These are phyloP conservation scores for Microstroma glucosiphilum DNA, from an alignment of 1,284 basidiomycete species.

Conservation along the genomic window DNA sequence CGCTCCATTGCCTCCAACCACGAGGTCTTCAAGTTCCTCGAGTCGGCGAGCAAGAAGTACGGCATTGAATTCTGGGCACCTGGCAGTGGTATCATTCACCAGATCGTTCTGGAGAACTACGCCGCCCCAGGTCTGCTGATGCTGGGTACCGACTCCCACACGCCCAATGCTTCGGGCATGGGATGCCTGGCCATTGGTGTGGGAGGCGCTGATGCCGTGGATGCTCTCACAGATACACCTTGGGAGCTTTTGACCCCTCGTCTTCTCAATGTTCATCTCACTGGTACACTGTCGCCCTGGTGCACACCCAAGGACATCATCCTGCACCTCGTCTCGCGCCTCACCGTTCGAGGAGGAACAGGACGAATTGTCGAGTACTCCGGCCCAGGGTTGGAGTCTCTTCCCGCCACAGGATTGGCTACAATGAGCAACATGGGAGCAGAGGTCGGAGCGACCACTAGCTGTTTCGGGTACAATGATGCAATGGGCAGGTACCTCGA, in stretches of 20 bases:
- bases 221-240: slow-evolving; percentile 94
- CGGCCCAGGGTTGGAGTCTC: slow-evolving; percentile 80
- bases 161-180: slow-evolving; percentile 94
- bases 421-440: slow-evolving; percentile 99
- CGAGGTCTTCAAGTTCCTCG: slow-evolving; percentile 96
- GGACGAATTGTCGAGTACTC: slow-evolving; percentile 96
- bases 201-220: slow-evolving; percentile 96
- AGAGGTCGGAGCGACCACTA: slow-evolving; percentile 96
- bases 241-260: slow-evolving; percentile 97
- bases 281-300: slow-evolving; percentile 83
- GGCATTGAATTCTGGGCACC: slow-evolving; percentile 82
- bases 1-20: slow-evolving; percentile 76
- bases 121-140: slow-evolving; percentile 66
- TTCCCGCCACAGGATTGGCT: slow-evolving; percentile 91
- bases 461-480: slow-evolving; percentile 88
- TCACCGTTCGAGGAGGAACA: slow-evolving; percentile 94
- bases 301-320: slow-evolving; percentile 95
- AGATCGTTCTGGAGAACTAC: slow-evolving; percentile 94
- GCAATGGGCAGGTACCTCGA: slow-evolving; percentile 79
- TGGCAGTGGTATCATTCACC: slow-evolving; percentile 79
- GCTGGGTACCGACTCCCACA: slow-evolving; percentile 79
- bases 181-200: slow-evolving; percentile 98
- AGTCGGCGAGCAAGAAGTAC: slow-evolving; percentile 90
- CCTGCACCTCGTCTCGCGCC: slow-evolving; percentile 82
- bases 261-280: slow-evolving; percentile 74